Base-by-base conservation (phyloP, 208 protist genomes). In the Kentomonas sorsogonicus region DNA sequence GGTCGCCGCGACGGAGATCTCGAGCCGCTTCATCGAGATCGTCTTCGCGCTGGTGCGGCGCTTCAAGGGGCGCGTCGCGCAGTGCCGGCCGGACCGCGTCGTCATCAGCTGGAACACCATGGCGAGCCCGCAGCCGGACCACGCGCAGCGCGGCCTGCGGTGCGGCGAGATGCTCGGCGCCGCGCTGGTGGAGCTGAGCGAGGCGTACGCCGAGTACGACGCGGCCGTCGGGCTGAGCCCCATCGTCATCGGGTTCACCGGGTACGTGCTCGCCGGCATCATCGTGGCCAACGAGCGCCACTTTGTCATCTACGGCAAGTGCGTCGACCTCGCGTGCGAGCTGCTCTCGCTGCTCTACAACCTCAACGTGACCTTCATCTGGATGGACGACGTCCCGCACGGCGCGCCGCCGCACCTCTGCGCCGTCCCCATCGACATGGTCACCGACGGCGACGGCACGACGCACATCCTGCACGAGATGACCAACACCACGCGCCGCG, bases 41-140 rank as follows among this genome's bases (percentile, higher is more conserved):
- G 53, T 80, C 18, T 63, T 58, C 16, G 29, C 63, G 13, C 31
- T 66, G 11, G 56, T 53, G n/a, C 60, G 69, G 22, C 53, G 25
- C 43, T 66, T 69, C 54, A 11, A 65, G 34, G 77, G 59, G 13
- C 60, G 51, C 30, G 33, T 82, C 10, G 44, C 74, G 4, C 61
- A 66, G 54, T 59, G 65, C 43, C 55, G 53, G 30, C 51, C 69
- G 22, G 72, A 83, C 45, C 72, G 63, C 26, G 60, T 79, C 38
- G 70, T 66, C 29, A 31, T 75, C 25, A 53, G 62, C 11, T 87
- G 76, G 80, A 83, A 81, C 48, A 57, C 45, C 3, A 63, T 66
- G 31, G 50, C 25, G 18, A 29, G 29, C 1, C 51, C 36, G 2
- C 33, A 47, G 22, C 29, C 27, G 18, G 55, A 60, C 44, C 55